These are phyloP conservation scores for Echinosophora koreensis DNA, from an alignment of 306 rosid genomes.

Conservation along the genomic window DNA sequence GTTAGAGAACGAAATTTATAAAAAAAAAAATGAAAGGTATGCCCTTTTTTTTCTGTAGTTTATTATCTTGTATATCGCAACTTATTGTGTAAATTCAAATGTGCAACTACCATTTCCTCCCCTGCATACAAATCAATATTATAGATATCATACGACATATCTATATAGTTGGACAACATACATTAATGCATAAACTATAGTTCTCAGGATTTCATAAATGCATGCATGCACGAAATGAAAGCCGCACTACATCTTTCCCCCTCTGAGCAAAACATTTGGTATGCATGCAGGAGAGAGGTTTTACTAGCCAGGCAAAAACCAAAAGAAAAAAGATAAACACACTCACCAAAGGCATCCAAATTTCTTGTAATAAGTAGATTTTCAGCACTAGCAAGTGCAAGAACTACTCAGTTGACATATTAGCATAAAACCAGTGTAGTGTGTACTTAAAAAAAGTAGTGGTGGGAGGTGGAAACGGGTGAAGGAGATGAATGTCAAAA, in stretches of 20 bases:
- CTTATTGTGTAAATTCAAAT: too few relatives aligned
- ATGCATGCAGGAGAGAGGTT: not conserved
- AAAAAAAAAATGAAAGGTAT: too few relatives aligned
- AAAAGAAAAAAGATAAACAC: not conserved
- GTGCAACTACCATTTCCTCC: too few relatives aligned
- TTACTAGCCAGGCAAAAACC: not conserved
- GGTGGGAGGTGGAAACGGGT: not conserved
- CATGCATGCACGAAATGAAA: too few relatives aligned
- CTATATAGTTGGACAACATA: not conserved
- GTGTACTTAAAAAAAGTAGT: not conserved
- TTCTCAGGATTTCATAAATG: too few relatives aligned
- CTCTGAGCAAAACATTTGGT: too few relatives aligned
- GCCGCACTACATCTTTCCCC: too few relatives aligned
- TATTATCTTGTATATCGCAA: too few relatives aligned
- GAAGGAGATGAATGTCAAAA: slow-evolving; percentile 28
- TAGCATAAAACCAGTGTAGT: slow-evolving; percentile 28
- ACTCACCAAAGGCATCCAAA: slow-evolving; percentile 16
- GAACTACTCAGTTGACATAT: slow-evolving; percentile 19
- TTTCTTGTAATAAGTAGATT: not conserved
- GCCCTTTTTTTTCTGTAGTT: too few relatives aligned
- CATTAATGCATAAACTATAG: not conserved
- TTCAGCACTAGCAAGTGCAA: slow-evolving; percentile 29
- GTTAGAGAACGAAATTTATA: too few relatives aligned
- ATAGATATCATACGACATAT: not conserved
- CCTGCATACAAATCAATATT: not conserved